Evolutionary conservation across 1,284 basidiomycete species (phyloP), one percentile per base, ranked within the genome.

Genomic region (Paramarasmius palmivorus): DNA sequence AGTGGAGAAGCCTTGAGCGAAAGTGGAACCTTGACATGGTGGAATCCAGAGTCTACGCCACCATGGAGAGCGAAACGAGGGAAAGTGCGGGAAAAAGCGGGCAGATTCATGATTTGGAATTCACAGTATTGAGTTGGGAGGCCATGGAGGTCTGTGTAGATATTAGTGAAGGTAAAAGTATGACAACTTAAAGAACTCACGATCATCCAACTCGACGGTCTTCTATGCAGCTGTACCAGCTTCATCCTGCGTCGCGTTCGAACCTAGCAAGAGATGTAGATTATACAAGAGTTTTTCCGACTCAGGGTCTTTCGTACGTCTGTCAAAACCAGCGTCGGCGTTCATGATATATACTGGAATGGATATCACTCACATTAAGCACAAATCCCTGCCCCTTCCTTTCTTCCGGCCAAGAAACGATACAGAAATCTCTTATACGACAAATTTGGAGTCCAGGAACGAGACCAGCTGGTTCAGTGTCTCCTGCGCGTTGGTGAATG

Each of bases 171-270:
- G 25, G 12, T 14, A 37, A 25, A 29, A 25, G 26, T n/a, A 17
- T 5, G 7, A 20, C 19, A 50, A 14, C 20, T 32, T 20, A 35
- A 41, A 42, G 23, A 7, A 71, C 81, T 53, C 57, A 85, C 84
- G 75, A 60, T 87, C 84, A 55, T 87, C 85, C 2, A 86, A 70
- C 62, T 86, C 84, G 14, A 86, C 83, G 2, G 83, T 82, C 71
- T 85, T 86, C 66, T 84, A 86, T 1, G 83, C 84, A 2, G 83
- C 84, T 4, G 82, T 84, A 2, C 79, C 83, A 14, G 82, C 83
- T 62, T 87, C 83, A 57, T 87, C 83, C 59, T 83, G 80, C 9
- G 72, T 78, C 0, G 84, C 86, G 42, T 82, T 70, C 48, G 73
- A 64, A 2, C 85, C 83, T 3, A 86, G 70, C 85, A 83, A 87